Evolutionary conservation across 1,284 basidiomycete genomes (phyloP).

Genomic region (Cutaneotrichosporon mucoides): DNA sequence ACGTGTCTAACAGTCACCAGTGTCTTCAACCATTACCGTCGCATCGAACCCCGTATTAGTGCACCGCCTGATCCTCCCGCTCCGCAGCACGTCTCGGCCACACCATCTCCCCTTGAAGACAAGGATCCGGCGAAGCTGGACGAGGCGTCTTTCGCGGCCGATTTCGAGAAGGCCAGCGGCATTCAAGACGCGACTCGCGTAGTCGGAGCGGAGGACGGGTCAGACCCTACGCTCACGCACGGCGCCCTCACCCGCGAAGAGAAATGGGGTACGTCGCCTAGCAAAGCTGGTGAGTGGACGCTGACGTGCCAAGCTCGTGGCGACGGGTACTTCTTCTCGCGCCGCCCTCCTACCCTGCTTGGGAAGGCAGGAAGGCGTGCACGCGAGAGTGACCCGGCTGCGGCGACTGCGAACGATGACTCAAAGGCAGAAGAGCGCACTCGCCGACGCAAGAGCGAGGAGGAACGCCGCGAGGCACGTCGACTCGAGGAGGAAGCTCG

Average conservation of each 20-base stretch:
- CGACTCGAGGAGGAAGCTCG: conserved; percentile 18
- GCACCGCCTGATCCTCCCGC: conserved; percentile 48
- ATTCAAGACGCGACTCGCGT: conserved; percentile 29
- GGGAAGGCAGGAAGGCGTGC: conserved; percentile 11
- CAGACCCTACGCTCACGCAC: conserved; percentile 41
- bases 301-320: conserved; percentile 26
- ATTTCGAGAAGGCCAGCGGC: conserved; percentile 24
- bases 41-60: conserved; percentile 53
- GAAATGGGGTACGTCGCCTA: conserved; percentile 32
- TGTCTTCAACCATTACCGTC: conserved; percentile 88
- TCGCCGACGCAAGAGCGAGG: conserved; percentile 4
- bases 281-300: conserved; percentile 39
- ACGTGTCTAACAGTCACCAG: conserved; percentile 50
- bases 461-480: not conserved
- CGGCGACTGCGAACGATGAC: not conserved
- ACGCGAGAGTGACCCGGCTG: not conserved
- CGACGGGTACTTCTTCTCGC: conserved; percentile 48
- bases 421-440: conserved; percentile 1
- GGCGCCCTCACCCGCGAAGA: conserved; percentile 34
- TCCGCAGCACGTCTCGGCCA: conserved; percentile 25
- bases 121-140: conserved; percentile 19
- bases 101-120: not conserved
- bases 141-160: conserved; percentile 23
- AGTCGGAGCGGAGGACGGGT: conserved; percentile 27
- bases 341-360: conserved; percentile 49